Conservation (phyloP, 345 rosid genomes). For the Turnera subulata region DNA sequence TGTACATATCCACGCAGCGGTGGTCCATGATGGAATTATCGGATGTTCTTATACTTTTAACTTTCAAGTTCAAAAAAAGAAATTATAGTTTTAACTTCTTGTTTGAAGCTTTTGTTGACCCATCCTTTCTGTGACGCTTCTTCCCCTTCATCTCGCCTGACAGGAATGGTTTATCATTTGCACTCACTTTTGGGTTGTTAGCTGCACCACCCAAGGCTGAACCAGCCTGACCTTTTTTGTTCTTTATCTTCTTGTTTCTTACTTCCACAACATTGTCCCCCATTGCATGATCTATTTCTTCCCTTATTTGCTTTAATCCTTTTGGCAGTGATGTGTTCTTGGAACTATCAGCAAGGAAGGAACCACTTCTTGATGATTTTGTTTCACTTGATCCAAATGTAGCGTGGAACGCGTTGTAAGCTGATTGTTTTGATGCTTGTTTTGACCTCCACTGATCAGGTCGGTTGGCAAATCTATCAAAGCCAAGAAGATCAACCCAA, state of each 20-base stretch:
- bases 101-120: constrained; percentile 20
- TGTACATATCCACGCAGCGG: too few species aligned
- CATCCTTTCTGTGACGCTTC: constrained; percentile 36
- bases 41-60: too few species aligned
- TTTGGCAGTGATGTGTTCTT: constrained; percentile 34
- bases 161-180: constrained; percentile 36
- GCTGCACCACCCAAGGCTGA: constrained; percentile 20
- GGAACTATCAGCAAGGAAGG: constrained; percentile 40
- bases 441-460: constrained; percentile 80
- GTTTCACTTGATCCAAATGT: constrained; percentile 61
- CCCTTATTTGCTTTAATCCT: constrained; percentile 44
- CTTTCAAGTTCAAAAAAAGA: too few species aligned
- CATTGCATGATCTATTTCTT: constrained; percentile 41
- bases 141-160: constrained; percentile 37
- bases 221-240: constrained; percentile 16
- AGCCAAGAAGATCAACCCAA: constrained; percentile 3
- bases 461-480: constrained; percentile 50
- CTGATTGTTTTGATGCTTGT: constrained; percentile 72
- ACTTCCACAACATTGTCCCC: constrained; percentile 20
- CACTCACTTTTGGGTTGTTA: constrained; percentile 28
- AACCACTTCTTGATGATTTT: constrained; percentile 36
- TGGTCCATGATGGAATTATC: background rate
- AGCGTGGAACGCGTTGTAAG: constrained; percentile 58
- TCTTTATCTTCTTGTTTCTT: constrained; percentile 22
- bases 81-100: constrained; percentile 36